Conservation (phyloP, 148 eudicot species). For the Camellia japonica region DNA sequence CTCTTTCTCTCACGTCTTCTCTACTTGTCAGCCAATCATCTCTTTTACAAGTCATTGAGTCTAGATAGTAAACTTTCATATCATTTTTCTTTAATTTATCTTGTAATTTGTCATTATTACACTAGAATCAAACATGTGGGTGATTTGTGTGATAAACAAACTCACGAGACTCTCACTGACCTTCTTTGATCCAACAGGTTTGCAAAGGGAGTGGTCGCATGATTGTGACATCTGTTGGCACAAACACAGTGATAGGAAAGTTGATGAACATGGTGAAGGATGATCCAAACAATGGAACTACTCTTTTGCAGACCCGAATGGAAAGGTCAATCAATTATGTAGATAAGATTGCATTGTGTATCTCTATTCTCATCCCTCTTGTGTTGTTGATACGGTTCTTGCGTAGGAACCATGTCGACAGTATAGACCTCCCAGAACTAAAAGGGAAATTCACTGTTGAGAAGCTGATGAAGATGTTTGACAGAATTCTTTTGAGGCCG, state of each 20-base stretch:
- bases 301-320: background rate
- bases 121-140: too few species aligned
- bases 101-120: too few species aligned
- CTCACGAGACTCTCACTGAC: too few species aligned
- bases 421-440: background rate
- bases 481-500: background rate
- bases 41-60: too few species aligned
- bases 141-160: too few species aligned
- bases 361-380: background rate
- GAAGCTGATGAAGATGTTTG: background rate
- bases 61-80: too few species aligned
- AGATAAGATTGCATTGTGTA: background rate
- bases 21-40: too few species aligned
- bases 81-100: too few species aligned
- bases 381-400: background rate
- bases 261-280: background rate
- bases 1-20: too few species aligned
- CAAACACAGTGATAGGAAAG: background rate
- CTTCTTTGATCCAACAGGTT: background rate
- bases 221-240: conserved; percentile 4
- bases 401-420: background rate
- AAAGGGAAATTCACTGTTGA: background rate
- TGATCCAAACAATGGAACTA: background rate
- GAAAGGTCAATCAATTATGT: background rate
- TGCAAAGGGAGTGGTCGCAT: background rate